phyloP scores from a whole-genome alignment of 805 yeast genomes.

The Nakazawaea pomicola region DNA sequence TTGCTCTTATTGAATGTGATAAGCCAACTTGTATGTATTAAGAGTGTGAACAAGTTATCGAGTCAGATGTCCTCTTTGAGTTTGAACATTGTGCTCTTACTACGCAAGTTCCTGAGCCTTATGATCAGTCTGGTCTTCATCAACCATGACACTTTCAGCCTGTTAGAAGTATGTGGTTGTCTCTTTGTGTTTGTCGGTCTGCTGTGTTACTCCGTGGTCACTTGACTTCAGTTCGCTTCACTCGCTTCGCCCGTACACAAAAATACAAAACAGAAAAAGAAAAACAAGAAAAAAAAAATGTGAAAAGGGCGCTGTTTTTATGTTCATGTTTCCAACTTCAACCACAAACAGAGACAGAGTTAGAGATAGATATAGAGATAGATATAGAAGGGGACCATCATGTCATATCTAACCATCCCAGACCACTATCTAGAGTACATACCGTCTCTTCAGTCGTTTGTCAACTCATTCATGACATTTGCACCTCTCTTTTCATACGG shows the following conservation, averaged over 20 bases:
- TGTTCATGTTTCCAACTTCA: not conserved
- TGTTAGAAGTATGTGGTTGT: conserved; percentile 41
- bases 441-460: conserved; percentile 44
- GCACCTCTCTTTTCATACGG: conserved; percentile 89
- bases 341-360: too few species aligned
- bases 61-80: conserved; percentile 58
- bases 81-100: conserved; percentile 51
- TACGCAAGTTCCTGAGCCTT: conserved; percentile 60
- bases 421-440: conserved; percentile 12
- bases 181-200: conserved; percentile 53
- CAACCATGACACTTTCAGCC: conserved; percentile 28
- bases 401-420: conserved; percentile 13
- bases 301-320: not conserved
- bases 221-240: too few species aligned
- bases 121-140: conserved; percentile 54
- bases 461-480: conserved; percentile 64
- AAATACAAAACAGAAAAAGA: not conserved
- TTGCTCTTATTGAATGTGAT: conserved; percentile 37
- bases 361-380: too few species aligned
- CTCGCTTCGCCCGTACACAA: too few species aligned
- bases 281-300: not conserved
- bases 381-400: too few species aligned
- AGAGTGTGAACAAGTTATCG: conserved; percentile 62
- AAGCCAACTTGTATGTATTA: conserved; percentile 58
- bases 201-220: not conserved